Base-by-base conservation (phyloP, 140 eudicot genomes). In the Senecio squalidus region DNA sequence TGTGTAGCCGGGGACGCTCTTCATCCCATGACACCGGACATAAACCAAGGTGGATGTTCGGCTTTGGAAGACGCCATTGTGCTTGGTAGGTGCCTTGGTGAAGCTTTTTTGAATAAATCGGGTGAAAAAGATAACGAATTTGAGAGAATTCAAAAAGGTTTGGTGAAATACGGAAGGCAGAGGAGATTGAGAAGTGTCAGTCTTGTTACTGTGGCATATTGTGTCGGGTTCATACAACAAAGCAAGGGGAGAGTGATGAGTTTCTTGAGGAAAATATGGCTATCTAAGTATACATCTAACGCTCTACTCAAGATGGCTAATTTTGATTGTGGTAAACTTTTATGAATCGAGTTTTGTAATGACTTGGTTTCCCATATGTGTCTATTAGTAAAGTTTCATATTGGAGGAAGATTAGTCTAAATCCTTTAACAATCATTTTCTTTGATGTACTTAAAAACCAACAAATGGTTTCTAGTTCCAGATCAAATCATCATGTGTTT, bases 21-120 rank as follows among this genome's bases (percentile, higher is more conserved):
- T 67, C 97, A 90, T 66, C 95, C 97, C 13, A 86, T 86, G 97
- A 86, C 97, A 23, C 97, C 97, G 0, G 98, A 90, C 63, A 67
- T 90, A 7, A 95, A 90, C 4, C 98, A 90, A 73, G 94, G 98
- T 0, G 98, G 89, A 25, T 80, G 94, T 45, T 83, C 94, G 2
- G 72, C 94, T 1, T 29, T 90, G 18, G 98, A 90, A 64, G 95
- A 90, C 33, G 64, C 82, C 15, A 72, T 90, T 0, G 64, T 86
- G 44, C 88, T 90, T 9, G 94, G 88, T 4, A 76, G 88, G 53
- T 83, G 86, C 67, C 77, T 90, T 0, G 94, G 77, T 14, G 90
- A 85, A 41, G 86, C 83, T 14, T 34, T 85, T 13, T 44, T 66
- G 78, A 55, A 53, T 26, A 71, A 71, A 53, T 16, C 79, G 5